Base-by-base conservation (phyloP, 2,329 filamentous ascomycete genomes). In the Penicillium palitans region DNA sequence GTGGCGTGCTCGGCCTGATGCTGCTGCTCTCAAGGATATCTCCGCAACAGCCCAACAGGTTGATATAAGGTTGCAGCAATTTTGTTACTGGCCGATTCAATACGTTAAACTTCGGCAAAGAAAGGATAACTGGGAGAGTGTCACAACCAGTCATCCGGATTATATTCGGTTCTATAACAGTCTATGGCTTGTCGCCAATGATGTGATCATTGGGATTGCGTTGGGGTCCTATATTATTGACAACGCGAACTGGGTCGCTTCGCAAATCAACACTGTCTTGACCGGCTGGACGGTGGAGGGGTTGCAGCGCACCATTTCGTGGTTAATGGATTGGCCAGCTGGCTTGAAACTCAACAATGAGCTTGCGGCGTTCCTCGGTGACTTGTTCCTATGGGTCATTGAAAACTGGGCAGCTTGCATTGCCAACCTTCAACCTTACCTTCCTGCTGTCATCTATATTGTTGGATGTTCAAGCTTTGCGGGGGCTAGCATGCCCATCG, bases 111-210 rank as follows among this genome's bases (percentile, higher is more conserved):
- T 99, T 47, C 88, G 93, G n/a, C 87, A 90, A 70, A 84, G 93
- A 40, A 96, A 96, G 71, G 87, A 88, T 62, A 91, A 96, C 67
- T 98, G 95, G 93, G 90, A 92, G 58, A 98, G 93, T 72, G 90
- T 98, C 55, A 97, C 93, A 0, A 95, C 89, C 48, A 96, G 89
- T 68, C 93, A 99, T 74, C 91, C 93, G 0, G 95, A 99, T 74
- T 99, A 99, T 74, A 99, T 99, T 65, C 89, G 95, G 17, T 99
- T 99, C 76, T 99, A 98, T 79, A 99, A 99, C 74, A 97, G 92
- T 70, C 80, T 99, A 5, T 99, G 95, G 95, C 89, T 99, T 9
- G 95, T 99, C 24, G 93, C 93, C 31, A 99, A 99, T 78, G 95
- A 99, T 77, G 90, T 99, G 47, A 99, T 99, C 64, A 98, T 99